Evolutionary conservation across 495 filamentous ascomycete species (phyloP).

Genomic region (Oleoguttula mirabilis): DNA sequence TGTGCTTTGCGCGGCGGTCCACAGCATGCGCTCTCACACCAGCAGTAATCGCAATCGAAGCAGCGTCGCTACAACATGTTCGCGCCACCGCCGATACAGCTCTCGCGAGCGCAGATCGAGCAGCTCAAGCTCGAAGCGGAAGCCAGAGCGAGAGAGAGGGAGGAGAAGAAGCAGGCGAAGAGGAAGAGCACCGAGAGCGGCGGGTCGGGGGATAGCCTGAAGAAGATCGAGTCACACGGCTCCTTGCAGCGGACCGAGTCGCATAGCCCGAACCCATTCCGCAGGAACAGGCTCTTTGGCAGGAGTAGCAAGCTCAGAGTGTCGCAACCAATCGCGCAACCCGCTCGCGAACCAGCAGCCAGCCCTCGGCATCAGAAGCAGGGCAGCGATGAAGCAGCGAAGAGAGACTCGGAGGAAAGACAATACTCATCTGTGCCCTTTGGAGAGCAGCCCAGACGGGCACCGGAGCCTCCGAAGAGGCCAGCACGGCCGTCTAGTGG

Average conservation of each 20-base stretch:
- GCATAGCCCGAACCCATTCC: not conserved
- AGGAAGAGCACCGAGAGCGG: not conserved
- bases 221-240: not conserved
- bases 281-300: not conserved
- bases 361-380: no score
- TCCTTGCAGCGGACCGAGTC: not conserved
- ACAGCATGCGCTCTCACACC: no score
- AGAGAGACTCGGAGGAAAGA: no score
- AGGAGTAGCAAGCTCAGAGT: constrained; percentile 2
- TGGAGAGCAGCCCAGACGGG: constrained; percentile 5
- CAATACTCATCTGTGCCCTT: not conserved
- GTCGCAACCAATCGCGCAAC: not conserved
- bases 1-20: no score
- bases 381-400: no score
- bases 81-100: constrained; percentile 15
- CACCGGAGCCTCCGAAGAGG: constrained; percentile 9
- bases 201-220: no score
- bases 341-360: not conserved
- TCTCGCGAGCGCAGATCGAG: constrained; percentile 15
- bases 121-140: constrained; percentile 3
- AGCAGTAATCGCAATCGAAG: no score
- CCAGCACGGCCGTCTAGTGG: constrained; percentile 1
- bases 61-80: no score
- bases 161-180: not conserved
- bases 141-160: constrained; percentile 5